Evolutionary conservation across 257 asterid species (phyloP).

Genomic region (Penstemon davidsonii): DNA sequence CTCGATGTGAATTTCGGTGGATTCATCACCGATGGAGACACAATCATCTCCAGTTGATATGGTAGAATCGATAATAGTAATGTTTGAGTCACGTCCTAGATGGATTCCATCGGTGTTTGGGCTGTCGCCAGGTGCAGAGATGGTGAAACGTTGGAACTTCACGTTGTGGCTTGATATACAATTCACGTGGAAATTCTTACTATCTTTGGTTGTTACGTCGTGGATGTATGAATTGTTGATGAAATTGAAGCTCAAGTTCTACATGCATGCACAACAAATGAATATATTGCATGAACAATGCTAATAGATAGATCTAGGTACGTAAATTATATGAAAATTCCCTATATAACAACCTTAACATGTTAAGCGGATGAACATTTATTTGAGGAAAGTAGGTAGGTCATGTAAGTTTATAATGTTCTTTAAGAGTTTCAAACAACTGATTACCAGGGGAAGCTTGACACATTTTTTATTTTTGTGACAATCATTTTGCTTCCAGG

Average conservation of each 20-base stretch:
- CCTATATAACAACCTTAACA: too few species aligned
- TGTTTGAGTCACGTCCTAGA: conserved; percentile 9
- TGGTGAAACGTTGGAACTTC: too few species aligned
- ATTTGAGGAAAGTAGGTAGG: too few species aligned
- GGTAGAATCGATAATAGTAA: conserved; percentile 20
- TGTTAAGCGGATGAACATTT: not conserved
- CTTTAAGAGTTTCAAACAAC: too few species aligned
- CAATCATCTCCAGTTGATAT: conserved; percentile 27
- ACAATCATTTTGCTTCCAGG: conserved; percentile 55
- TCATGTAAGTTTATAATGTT: too few species aligned
- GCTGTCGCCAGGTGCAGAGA: conserved; percentile 3
- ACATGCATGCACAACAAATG: not conserved
- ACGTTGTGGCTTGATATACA: too few species aligned
- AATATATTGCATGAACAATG: not conserved
- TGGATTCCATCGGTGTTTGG: conserved; percentile 53
- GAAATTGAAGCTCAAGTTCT: conserved; percentile 47
- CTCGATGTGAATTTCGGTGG: conserved; percentile 18
- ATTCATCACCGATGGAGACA: too few species aligned
- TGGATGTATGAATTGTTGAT: conserved; percentile 33
- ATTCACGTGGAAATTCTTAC: too few species aligned
- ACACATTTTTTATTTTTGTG: conserved; percentile 26
- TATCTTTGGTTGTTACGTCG: conserved; percentile 33
- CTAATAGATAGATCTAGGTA: conserved; percentile 24
- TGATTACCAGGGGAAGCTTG: conserved; percentile 36
- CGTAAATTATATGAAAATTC: not conserved